These are phyloP conservation scores for Capillidium heterosporum DNA, from an alignment of 371 early-diverging fungal species.

Conservation along the genomic window DNA sequence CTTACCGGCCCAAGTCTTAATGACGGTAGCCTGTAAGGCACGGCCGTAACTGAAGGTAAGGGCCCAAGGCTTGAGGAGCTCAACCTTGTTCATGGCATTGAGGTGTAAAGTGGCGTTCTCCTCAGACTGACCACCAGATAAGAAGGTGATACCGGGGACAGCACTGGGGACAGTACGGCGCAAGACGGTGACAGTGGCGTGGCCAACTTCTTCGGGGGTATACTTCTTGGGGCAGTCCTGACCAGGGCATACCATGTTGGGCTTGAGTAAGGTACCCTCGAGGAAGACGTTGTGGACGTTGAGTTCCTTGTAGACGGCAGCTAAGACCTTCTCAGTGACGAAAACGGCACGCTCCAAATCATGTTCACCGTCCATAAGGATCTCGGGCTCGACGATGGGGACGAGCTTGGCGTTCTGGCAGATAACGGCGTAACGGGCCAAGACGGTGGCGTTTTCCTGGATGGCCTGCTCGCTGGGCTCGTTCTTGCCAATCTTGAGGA, in stretches of 20 bases:
- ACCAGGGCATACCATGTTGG: constrained; percentile 40
- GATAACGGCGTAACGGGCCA: constrained; percentile 43
- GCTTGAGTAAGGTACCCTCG: constrained; percentile 41
- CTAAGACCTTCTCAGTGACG: constrained; percentile 26
- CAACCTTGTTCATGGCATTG: constrained; percentile 23
- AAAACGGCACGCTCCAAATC: constrained; percentile 23
- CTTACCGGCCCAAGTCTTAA: constrained; percentile 35
- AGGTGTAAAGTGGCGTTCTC: constrained; percentile 37
- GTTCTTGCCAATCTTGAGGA: constrained; percentile 26
- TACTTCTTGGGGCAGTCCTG: constrained; percentile 18
- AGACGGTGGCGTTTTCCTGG: constrained; percentile 34
- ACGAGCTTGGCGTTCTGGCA: constrained; percentile 38
- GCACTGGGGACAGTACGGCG: constrained; percentile 34
- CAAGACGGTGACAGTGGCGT: constrained; percentile 28
- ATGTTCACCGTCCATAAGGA: constrained; percentile 43
- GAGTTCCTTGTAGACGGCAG: constrained; percentile 27
- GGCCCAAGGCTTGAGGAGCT: constrained; percentile 24
- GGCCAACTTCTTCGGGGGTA: constrained; percentile 26
- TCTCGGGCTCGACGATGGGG: constrained; percentile 55
- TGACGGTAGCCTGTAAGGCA: constrained; percentile 36
- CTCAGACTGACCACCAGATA: constrained; percentile 45
- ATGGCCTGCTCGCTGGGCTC: constrained; percentile 27
- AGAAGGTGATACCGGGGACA: constrained; percentile 44
- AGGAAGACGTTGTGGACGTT: constrained; percentile 31
- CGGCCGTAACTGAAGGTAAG: constrained; percentile 50